A percentile compares a stretch with the other conserved stretches of the same genome.
Evolutionary conservation across 768 basidiomycete species (phyloP).

Genomic region (Boletus vermiculosoides): DNA sequence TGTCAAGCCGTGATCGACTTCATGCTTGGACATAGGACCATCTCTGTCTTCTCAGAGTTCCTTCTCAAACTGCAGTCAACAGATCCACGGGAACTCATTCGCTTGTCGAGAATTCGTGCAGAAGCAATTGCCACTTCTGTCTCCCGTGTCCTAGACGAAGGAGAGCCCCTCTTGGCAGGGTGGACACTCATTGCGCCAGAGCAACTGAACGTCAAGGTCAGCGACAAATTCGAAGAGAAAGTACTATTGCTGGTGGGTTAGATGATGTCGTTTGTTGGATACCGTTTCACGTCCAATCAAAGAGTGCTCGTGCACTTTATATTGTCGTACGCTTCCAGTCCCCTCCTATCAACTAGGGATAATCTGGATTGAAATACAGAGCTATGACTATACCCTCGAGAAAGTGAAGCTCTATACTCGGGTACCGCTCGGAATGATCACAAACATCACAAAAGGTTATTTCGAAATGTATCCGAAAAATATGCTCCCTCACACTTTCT

Average conservation of each 20-base stretch:
- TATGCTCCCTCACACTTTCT: background rate
- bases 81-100: conserved; percentile 88
- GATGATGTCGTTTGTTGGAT: background rate
- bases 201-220: conserved; percentile 65
- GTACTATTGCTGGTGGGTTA: conserved; percentile 76
- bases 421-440: conserved; percentile 81
- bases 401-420: conserved; percentile 90
- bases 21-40: conserved; percentile 82
- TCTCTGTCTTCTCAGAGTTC: conserved; percentile 92
- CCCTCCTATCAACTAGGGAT: background rate
- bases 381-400: conserved; percentile 90
- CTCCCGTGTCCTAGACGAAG: conserved; percentile 70
- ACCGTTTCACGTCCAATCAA: conserved; percentile 2
- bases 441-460: conserved; percentile 73
- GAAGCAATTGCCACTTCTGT: conserved; percentile 92
- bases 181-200: conserved; percentile 93
- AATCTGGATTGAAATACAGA: conserved; percentile 44
- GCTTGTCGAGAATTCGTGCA: conserved; percentile 83
- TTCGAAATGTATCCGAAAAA: background rate
- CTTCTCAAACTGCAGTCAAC: conserved; percentile 81
- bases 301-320: conserved; percentile 59
- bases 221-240: conserved; percentile 92
- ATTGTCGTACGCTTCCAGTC: conserved; percentile 60
- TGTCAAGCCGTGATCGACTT: conserved; percentile 94
- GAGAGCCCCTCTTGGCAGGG: conserved; percentile 74